These are phyloP conservation scores for Ascomycota sp. DNA, from an alignment of 2,329 filamentous ascomycete species.

Conservation along the genomic window DNA sequence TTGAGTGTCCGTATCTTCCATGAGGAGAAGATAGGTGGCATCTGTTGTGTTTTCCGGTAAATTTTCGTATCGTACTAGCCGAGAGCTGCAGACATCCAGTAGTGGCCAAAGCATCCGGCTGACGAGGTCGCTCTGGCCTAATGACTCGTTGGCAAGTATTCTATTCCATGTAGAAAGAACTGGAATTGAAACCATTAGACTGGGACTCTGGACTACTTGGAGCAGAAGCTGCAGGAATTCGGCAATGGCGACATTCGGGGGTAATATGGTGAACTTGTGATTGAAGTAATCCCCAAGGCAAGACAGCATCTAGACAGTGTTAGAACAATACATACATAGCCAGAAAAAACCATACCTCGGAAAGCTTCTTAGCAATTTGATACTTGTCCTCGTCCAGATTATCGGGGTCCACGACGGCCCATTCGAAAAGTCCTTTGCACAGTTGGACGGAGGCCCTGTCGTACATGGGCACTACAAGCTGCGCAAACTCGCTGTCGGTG, in stretches of 20 bases:
- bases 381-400: constrained; percentile 86
- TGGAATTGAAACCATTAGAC: constrained; percentile 80
- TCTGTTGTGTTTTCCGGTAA: constrained; percentile 65
- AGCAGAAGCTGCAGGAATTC: constrained; percentile 63
- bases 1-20: constrained; percentile 85
- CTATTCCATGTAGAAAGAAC: constrained; percentile 77
- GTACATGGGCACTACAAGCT: constrained; percentile 62
- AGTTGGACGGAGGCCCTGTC: constrained; percentile 46
- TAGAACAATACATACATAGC: too few species aligned
- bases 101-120: constrained; percentile 47
- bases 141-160: constrained; percentile 47
- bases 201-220: constrained; percentile 59
- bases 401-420: constrained; percentile 56
- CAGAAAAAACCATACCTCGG: constrained; percentile 39
- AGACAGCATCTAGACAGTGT: constrained; percentile 44
- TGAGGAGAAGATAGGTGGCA: constrained; percentile 56
- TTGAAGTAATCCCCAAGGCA: constrained; percentile 69
- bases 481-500: constrained; percentile 53
- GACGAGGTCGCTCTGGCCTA: constrained; percentile 40
- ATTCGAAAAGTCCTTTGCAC: constrained; percentile 52
- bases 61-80: constrained; percentile 71
- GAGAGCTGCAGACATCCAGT: constrained; percentile 59
- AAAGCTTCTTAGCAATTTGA: constrained; percentile 75
- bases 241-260: constrained; percentile 39
- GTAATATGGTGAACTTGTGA: constrained; percentile 46